A percentile compares a stretch with the other conserved stretches of the same genome.
phyloP scores from a whole-genome alignment of 768 basidiomycete genomes.

The Auricularia auricula-judae region DNA sequence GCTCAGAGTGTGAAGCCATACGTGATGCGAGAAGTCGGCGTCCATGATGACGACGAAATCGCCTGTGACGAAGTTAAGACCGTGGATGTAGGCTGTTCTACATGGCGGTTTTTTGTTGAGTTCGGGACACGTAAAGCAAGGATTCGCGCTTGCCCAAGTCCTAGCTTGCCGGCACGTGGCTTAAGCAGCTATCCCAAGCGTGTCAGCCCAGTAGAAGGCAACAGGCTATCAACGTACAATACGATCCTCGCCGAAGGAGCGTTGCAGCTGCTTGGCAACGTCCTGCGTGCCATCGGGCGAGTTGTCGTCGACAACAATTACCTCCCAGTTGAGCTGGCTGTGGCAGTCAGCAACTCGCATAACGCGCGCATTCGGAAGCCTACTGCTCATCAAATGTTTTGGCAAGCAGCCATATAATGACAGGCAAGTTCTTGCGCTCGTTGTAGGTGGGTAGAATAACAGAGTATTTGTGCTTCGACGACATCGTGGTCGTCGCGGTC shows the following conservation, averaged over 20 bases:
- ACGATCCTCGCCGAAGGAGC: slow-evolving; percentile 72
- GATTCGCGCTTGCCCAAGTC: slow-evolving; percentile 54
- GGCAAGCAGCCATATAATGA: slow-evolving; percentile 78
- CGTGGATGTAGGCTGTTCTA: slow-evolving; percentile 89
- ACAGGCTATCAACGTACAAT: slow-evolving; percentile 38
- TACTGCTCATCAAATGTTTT: slow-evolving; percentile 69
- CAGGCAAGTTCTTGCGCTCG: slow-evolving; percentile 83
- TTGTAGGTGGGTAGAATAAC: slow-evolving; percentile 93
- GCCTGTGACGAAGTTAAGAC: slow-evolving; percentile 78
- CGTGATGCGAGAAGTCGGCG: slow-evolving; percentile 92
- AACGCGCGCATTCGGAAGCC: slow-evolving; percentile 13
- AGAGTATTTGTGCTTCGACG: slow-evolving; percentile 60
- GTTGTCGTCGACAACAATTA: slow-evolving; percentile 86
- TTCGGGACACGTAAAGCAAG: background rate
- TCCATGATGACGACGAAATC: slow-evolving; percentile 97
- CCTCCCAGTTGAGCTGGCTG: slow-evolving; percentile 73
- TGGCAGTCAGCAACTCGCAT: background rate
- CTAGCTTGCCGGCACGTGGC: slow-evolving; percentile 84
- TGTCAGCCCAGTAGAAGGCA: background rate
- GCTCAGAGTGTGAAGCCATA: slow-evolving; percentile 25
- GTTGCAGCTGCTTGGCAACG: slow-evolving; percentile 67
- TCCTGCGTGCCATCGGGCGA: slow-evolving; percentile 91
- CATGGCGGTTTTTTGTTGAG: slow-evolving; percentile 1
- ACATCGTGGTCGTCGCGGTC: background rate
- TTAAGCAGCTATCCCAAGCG: slow-evolving; percentile 47